phyloP scores from a whole-genome alignment of 805 yeast genomes.

The Candida boidinii region DNA sequence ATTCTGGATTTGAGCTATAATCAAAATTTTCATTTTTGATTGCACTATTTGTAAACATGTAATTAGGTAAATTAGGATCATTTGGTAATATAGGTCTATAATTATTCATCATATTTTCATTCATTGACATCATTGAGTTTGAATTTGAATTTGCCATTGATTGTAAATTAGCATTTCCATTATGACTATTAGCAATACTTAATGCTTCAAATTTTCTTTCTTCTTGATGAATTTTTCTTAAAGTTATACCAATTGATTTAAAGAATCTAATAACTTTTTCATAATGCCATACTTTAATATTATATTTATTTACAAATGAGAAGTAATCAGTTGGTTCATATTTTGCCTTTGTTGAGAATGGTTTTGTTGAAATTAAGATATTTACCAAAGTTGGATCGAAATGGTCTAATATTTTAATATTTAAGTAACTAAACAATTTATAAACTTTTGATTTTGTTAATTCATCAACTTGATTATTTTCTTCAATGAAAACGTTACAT shows the following conservation, averaged over 20 bases:
- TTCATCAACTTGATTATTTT: conserved; percentile 20
- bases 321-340: conserved; percentile 39
- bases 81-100: no score
- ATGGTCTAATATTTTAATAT: conserved; percentile 34
- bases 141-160: background rate
- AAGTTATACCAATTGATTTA: conserved; percentile 36
- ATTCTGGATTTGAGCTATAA: no score
- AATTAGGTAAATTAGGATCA: no score
- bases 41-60: no score
- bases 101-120: no score
- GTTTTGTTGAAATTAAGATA: conserved; percentile 39
- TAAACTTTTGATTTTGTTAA: conserved; percentile 32
- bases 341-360: conserved; percentile 25
- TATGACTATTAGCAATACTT: conserved; percentile 13
- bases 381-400: conserved; percentile 36
- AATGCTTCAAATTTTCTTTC: conserved; percentile 7
- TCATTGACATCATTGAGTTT: no score
- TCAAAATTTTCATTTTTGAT: no score
- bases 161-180: conserved; percentile 4
- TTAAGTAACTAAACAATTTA: conserved; percentile 37
- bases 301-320: conserved; percentile 32
- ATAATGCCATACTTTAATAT: conserved; percentile 52
- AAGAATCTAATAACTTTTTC: conserved; percentile 49
- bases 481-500: conserved; percentile 36
- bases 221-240: conserved; percentile 26